A percentile compares a stretch with the other conserved stretches of the same genome.
phyloP scores from a whole-genome alignment of 106 monocot genomes.

The Allium sativum region DNA sequence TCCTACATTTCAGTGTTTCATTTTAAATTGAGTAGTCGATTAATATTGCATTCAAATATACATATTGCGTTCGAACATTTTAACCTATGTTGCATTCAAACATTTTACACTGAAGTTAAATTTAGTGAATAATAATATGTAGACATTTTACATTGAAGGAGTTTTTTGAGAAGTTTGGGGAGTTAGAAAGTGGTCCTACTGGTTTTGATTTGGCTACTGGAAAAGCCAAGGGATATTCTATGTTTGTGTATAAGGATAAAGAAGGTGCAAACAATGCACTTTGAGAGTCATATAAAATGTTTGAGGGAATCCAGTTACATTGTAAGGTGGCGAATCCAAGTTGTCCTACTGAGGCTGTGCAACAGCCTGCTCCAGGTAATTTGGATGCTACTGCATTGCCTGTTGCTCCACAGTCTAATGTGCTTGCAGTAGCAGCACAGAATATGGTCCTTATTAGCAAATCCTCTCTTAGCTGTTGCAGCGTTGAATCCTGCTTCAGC shows the following conservation, averaged over 20 bases:
- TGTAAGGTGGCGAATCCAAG: background rate
- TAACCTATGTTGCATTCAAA: too few relatives aligned
- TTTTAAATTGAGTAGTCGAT: too few relatives aligned
- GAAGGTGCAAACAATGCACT: background rate
- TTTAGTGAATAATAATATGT: too few relatives aligned
- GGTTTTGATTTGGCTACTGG: constrained; percentile 2
- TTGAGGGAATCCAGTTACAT: constrained; percentile 1
- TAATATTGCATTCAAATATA: too few relatives aligned
- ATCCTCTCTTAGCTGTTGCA: constrained; percentile 8
- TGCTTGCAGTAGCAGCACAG: constrained; percentile 17
- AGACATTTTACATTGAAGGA: too few relatives aligned
- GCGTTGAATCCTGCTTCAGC: background rate
- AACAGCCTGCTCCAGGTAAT: background rate
- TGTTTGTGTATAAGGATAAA: constrained; percentile 8
- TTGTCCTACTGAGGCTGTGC: background rate
- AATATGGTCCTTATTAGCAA: constrained; percentile 13
- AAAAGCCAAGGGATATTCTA: background rate
- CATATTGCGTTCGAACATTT: too few relatives aligned
- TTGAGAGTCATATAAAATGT: constrained; percentile 2
- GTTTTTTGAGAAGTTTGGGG: constrained; percentile 6
- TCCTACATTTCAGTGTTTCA: too few relatives aligned
- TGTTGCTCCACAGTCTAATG: constrained; percentile 6
- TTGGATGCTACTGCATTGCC: background rate
- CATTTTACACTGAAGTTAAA: too few relatives aligned
- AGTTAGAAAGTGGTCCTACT: background rate